Evolutionary conservation across 2,329 filamentous ascomycete species (phyloP).

Genomic region (Fusarium oxysporum): DNA sequence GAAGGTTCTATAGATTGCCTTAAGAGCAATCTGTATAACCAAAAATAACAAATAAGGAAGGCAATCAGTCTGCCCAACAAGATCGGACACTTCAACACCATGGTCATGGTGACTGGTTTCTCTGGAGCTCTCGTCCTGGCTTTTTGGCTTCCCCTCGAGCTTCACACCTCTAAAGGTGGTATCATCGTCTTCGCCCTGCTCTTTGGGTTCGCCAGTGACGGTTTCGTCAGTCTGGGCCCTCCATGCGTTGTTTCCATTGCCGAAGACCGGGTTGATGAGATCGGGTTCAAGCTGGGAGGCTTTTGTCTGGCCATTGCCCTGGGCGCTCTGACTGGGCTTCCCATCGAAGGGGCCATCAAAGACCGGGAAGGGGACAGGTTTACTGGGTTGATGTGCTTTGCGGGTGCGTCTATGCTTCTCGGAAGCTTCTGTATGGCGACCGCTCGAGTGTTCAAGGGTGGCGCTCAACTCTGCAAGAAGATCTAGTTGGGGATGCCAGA

Average conservation of each 20-base stretch:
- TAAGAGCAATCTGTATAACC: too few relatives aligned
- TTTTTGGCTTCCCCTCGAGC: slow-evolving; percentile 2
- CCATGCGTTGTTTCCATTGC: background rate
- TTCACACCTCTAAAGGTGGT: background rate
- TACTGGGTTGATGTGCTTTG: slow-evolving; percentile 1
- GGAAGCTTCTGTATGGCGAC: background rate
- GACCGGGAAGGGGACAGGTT: background rate
- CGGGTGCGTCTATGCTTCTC: background rate
- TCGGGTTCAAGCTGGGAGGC: background rate
- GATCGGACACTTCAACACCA: background rate
- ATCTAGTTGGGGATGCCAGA: background rate
- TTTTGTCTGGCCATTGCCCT: background rate
- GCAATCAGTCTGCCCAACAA: too few relatives aligned
- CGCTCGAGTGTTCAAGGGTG: background rate
- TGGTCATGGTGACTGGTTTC: background rate
- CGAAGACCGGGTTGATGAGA: background rate
- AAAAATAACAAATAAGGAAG: too few relatives aligned
- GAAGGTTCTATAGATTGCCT: too few relatives aligned
- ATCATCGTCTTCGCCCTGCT: background rate
- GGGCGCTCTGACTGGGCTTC: background rate
- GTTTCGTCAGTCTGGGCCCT: background rate
- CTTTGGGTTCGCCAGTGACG: background rate
- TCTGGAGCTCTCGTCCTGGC: background rate
- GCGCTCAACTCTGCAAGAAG: background rate
- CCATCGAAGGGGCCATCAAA: background rate